phyloP scores from a whole-genome alignment of 306 rosid species.

The Acacia crassicarpa region DNA sequence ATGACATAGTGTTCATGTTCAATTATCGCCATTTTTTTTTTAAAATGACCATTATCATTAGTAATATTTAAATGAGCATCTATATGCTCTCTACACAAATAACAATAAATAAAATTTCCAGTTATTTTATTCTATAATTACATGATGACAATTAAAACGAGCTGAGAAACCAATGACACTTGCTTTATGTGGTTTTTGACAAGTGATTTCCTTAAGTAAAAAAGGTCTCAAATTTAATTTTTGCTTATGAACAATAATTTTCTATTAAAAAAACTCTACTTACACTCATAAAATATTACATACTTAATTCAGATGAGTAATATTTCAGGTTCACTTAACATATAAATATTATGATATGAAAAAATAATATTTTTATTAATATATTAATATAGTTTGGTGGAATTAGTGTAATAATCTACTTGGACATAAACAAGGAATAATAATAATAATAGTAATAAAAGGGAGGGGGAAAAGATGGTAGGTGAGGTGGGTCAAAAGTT shows the following conservation, averaged over 20 bases:
- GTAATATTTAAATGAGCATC: too few relatives aligned
- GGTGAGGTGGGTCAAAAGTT: slow-evolving; percentile 43
- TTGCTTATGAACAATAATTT: not conserved
- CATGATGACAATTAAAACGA: too few relatives aligned
- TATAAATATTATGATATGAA: too few relatives aligned
- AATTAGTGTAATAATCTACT: not conserved
- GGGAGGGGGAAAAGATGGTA: not conserved
- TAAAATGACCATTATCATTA: not conserved
- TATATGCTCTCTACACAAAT: too few relatives aligned
- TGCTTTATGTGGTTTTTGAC: not conserved
- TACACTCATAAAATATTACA: not conserved
- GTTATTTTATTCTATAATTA: too few relatives aligned
- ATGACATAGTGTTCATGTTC: not conserved
- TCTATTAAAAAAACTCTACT: not conserved
- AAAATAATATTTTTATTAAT: not conserved
- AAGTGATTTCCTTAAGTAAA: not conserved
- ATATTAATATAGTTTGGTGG: not conserved
- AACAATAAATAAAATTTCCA: too few relatives aligned
- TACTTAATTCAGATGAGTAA: too few relatives aligned
- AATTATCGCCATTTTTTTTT: not conserved
- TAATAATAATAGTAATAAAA: too few relatives aligned
- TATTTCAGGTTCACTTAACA: too few relatives aligned
- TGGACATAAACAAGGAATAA: not conserved
- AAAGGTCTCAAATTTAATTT: too few relatives aligned
- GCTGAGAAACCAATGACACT: too few relatives aligned